Evolutionary conservation across 2,329 filamentous ascomycete species (phyloP).

Genomic region (Coniella lustricola): DNA sequence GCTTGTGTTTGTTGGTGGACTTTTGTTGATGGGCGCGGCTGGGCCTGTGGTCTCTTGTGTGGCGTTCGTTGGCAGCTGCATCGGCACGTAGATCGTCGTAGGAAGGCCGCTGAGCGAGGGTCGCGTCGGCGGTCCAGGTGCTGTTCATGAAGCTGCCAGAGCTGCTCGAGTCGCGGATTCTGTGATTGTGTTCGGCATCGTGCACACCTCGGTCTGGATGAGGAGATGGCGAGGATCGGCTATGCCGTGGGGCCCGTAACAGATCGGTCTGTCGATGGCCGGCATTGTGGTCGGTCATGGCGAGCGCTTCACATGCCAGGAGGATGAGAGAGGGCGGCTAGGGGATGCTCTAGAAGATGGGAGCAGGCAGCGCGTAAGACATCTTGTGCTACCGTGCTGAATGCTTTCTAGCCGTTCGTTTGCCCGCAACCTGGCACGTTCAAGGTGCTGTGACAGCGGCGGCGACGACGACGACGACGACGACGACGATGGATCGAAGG

Average conservation of each 20-base stretch:
- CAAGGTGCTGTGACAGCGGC: not conserved
- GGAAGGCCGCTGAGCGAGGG: slow-evolving; percentile 16
- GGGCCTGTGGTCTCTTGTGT: slow-evolving; percentile 12
- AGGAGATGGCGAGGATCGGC: not conserved
- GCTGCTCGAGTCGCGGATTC: slow-evolving; percentile 38
- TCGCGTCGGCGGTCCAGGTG: slow-evolving; percentile 13
- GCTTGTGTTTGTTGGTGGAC: slow-evolving; percentile 33
- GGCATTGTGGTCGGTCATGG: slow-evolving; percentile 17
- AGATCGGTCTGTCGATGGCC: slow-evolving; percentile 11
- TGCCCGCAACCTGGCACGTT: not conserved
- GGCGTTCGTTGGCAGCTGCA: not conserved
- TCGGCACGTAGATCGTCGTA: slow-evolving; percentile 6
- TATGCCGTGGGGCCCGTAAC: slow-evolving; percentile 2
- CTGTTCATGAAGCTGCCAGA: slow-evolving; percentile 23
- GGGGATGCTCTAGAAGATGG: slow-evolving; percentile 7
- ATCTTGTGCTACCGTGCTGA: slow-evolving; percentile 10
- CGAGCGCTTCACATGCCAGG: slow-evolving; percentile 15
- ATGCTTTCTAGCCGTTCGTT: not conserved
- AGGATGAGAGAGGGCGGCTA: slow-evolving; percentile 2
- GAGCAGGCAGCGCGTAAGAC: slow-evolving; percentile 8
- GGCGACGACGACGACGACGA: no score
- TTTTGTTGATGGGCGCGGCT: slow-evolving; percentile 17
- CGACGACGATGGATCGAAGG: no score
- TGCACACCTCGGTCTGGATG: slow-evolving; percentile 1
- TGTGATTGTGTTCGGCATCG: slow-evolving; percentile 27